Evolutionary conservation across 164 flowering plant species (phyloP).

Genomic region (Berberis vulgaris): DNA sequence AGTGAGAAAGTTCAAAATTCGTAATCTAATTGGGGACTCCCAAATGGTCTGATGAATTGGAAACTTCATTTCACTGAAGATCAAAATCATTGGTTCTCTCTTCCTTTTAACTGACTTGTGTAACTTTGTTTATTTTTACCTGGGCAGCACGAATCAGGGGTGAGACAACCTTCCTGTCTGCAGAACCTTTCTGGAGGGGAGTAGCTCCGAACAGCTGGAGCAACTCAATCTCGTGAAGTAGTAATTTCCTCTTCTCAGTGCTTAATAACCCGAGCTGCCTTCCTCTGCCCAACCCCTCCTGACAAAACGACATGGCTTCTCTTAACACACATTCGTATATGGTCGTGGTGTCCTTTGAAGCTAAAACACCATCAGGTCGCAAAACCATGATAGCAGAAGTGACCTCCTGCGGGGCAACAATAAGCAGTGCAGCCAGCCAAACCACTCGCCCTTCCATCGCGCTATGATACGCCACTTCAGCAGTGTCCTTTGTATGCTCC

Average conservation of each 20-base stretch:
- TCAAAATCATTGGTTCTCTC: not conserved
- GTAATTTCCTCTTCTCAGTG: constrained; percentile 25
- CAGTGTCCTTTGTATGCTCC: constrained; percentile 35
- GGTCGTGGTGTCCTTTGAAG: constrained; percentile 20
- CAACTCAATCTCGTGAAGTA: constrained; percentile 46
- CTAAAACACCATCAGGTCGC: constrained; percentile 13
- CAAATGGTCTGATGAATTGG: too few species aligned
- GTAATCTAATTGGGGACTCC: too few species aligned
- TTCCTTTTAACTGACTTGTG: not conserved
- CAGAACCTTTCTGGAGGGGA: constrained; percentile 6
- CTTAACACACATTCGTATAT: constrained; percentile 38
- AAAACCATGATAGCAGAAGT: constrained; percentile 14
- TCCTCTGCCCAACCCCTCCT: constrained; percentile 5
- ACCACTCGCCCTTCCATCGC: constrained; percentile 34
- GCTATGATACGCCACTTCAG: constrained; percentile 28
- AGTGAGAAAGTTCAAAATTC: too few species aligned
- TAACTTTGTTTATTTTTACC: constrained; percentile 16
- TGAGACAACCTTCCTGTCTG: constrained; percentile 23
- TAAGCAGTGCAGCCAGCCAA: constrained; percentile 31
- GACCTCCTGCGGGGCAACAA: constrained; percentile 36
- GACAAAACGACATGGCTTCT: constrained; percentile 29
- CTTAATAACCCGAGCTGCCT: not conserved
- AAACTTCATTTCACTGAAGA: too few species aligned
- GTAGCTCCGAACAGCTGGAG: constrained; percentile 43
- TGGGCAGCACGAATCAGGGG: constrained; percentile 34